phyloP scores from a whole-genome alignment of 2,329 filamentous ascomycete species.

The Triangularia setosa region DNA sequence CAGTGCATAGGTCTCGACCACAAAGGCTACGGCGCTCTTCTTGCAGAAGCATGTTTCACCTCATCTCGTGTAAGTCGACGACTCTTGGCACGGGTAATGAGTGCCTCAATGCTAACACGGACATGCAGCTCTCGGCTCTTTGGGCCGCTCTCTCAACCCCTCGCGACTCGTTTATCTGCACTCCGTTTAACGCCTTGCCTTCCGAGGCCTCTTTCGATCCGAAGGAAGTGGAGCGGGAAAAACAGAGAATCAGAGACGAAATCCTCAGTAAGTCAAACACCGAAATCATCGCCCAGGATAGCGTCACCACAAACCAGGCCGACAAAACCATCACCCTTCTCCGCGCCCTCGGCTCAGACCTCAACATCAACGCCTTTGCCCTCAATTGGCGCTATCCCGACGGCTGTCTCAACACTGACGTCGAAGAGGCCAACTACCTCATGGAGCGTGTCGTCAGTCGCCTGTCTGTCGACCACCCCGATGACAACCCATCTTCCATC shows the following conservation, averaged over 20 bases:
- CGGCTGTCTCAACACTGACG: constrained; percentile 38
- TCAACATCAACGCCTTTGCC: constrained; percentile 45
- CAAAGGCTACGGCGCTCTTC: constrained; percentile 39
- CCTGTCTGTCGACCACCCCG: constrained; percentile 39
- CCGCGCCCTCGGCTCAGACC: constrained; percentile 40
- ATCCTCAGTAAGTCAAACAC: constrained; percentile 37
- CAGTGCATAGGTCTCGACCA: constrained; percentile 39
- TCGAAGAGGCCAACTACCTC: constrained; percentile 47
- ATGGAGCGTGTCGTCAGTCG: constrained; percentile 41
- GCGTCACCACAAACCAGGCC: constrained; percentile 23
- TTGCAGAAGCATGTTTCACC: constrained; percentile 42
- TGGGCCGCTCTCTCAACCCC: constrained; percentile 36
- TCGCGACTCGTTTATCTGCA: constrained; percentile 35
- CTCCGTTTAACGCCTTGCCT: constrained; percentile 41
- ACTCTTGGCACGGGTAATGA: not conserved
- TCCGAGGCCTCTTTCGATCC: constrained; percentile 13
- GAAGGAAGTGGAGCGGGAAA: constrained; percentile 34
- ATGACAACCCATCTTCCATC: constrained; percentile 38
- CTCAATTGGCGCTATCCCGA: constrained; percentile 40
- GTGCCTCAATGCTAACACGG: not conserved
- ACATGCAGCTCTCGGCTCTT: constrained; percentile 35
- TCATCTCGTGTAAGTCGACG: constrained; percentile 35
- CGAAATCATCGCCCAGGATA: constrained; percentile 33
- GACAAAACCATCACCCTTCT: constrained; percentile 37
- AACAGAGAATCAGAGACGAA: constrained; percentile 35